Conservation (phyloP, 73 alveolate genomes). For the Tetrahymena malaccensis region DNA sequence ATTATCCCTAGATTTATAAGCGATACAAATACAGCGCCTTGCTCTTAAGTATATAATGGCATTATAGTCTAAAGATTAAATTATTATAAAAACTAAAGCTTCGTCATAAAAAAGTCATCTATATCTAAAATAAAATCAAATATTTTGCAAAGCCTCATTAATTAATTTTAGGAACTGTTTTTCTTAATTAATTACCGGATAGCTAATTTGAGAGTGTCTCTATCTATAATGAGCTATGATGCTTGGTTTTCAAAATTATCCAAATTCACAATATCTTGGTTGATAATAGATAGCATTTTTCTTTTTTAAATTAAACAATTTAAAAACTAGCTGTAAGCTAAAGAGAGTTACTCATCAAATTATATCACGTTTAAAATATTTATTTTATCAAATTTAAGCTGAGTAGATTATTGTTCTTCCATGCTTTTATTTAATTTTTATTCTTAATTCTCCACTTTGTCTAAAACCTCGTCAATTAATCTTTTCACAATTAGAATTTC, state of each 20-base stretch:
- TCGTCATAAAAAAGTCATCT: background rate
- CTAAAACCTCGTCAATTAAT: background rate
- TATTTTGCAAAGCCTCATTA: background rate
- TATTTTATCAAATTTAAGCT: background rate
- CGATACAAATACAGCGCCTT: background rate
- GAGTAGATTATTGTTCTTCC: background rate
- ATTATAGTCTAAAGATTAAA: background rate
- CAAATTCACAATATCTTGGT: background rate
- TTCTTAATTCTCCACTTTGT: background rate
- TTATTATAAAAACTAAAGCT: background rate
- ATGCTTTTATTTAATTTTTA: no score
- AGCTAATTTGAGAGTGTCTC: background rate
- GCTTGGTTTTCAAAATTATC: background rate
- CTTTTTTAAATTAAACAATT: background rate
- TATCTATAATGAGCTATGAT: background rate
- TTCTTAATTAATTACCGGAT: background rate
- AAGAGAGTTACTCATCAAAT: background rate
- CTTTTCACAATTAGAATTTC: background rate
- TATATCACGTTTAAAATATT: background rate
- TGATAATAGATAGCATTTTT: background rate
- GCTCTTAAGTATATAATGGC: background rate
- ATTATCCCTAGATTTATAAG: background rate
- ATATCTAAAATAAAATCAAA: background rate
- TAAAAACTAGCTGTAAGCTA: background rate
- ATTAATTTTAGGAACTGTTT: background rate